Evolutionary conservation across 1,139 yeast species (phyloP), one percentile per base, ranked within the genome.

Genomic region (Diutina ranongensis): DNA sequence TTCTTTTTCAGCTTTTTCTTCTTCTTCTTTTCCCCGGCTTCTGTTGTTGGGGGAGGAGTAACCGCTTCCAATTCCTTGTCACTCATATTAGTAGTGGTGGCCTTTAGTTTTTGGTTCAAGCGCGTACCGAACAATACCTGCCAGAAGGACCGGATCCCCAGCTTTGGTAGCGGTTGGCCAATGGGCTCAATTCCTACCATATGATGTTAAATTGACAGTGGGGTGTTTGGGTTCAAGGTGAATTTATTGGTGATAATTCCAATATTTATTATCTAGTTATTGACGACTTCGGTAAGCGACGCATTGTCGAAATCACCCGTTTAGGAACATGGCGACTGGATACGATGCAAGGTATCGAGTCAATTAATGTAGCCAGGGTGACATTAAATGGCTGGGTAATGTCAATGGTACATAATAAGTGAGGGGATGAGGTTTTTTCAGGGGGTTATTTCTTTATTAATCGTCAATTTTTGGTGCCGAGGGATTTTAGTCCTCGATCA

Each of bases 1-100:
- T 38, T 25, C 9, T 27, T 33, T 36, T 45, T 44, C 25, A 41
- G 15, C 27, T 42, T 50, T 13, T 33, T 47, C 27, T 44, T 35
- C 32, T 40, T 48, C 13, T 44, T 32, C 4, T n/a, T 18, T 15
- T 4, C 21, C 32, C 13, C 32, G 9, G 4, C 21, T 5, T 10
- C 28, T 7, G 28, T 7, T 4, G 40, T 7, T 4, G 40, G 40
- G 12, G 42, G 42, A 12, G 42, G 31, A 9, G 18, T 19, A 20
- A 25, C 21, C n/a, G 10, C 15, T 10, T n/a, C 28, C 33, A 22
- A 25, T 10, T 38, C 32, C 9, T 15, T 31, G 20, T 38, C 42
- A 15, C 33, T 38, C 40, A 35, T 35, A 20, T 13, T 13, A 18
- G 40, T 21, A 22, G 42, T n/a, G 31, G n/a, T n/a, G 42, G 41